These are phyloP conservation scores for Papiliotrema fonsecae DNA, from an alignment of 1,284 basidiomycete genomes.

Conservation along the genomic window DNA sequence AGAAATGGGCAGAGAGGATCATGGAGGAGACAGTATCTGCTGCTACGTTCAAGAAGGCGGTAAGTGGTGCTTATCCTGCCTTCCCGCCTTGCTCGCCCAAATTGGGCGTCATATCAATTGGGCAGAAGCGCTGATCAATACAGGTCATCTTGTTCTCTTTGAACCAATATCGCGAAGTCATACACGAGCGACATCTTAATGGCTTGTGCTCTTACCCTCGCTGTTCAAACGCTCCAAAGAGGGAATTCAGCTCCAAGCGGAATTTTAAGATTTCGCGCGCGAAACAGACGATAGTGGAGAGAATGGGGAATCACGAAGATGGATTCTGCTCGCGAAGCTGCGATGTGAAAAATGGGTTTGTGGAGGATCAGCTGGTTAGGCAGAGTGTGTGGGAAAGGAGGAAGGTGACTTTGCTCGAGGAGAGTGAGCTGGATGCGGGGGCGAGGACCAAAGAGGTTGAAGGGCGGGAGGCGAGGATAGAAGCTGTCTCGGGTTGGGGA, in stretches of 20 bases:
- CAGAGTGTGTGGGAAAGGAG: slow-evolving; percentile 9
- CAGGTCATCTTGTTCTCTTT: background rate
- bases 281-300: slow-evolving; percentile 14
- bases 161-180: slow-evolving; percentile 18
- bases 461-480: background rate
- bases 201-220: slow-evolving; percentile 21
- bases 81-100: background rate
- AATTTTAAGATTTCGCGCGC: slow-evolving; percentile 14
- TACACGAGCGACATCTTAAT: slow-evolving; percentile 30
- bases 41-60: slow-evolving; percentile 20
- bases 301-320: slow-evolving; percentile 21
- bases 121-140: background rate
- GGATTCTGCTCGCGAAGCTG: slow-evolving; percentile 20
- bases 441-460: background rate
- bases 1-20: slow-evolving; percentile 26
- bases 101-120: background rate
- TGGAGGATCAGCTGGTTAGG: slow-evolving; percentile 9
- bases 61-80: slow-evolving; percentile 10
- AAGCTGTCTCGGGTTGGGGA: too few species aligned
- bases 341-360: slow-evolving; percentile 11
- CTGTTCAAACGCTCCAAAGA: slow-evolving; percentile 14
- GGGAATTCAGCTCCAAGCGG: slow-evolving; percentile 11
- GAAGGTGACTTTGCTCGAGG: slow-evolving; percentile 18
- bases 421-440: slow-evolving; percentile 9
- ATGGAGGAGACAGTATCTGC: slow-evolving; percentile 26